These are phyloP conservation scores for Choiromyces venosus DNA, from an alignment of 495 filamentous ascomycete genomes.

Conservation along the genomic window DNA sequence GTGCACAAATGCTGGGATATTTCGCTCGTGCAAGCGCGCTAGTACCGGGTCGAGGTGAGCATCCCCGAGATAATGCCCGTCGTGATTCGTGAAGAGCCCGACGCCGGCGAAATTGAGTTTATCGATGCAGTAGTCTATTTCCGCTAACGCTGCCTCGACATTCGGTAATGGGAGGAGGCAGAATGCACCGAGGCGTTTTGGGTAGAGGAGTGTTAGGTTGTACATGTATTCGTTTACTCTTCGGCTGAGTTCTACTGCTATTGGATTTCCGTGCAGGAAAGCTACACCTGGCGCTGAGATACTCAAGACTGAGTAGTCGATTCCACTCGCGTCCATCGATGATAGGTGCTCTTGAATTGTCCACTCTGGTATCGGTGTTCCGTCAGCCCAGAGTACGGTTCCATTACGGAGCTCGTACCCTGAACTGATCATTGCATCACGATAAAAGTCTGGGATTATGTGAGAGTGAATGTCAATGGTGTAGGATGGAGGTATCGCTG, in stretches of 20 bases:
- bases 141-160: constrained; percentile 18
- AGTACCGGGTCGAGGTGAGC: constrained; percentile 46
- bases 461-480: constrained; percentile 21
- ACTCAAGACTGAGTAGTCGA: constrained; percentile 19
- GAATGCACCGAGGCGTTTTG: constrained; percentile 12
- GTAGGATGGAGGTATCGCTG: constrained; percentile 1
- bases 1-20: constrained; percentile 51
- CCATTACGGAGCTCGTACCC: constrained; percentile 16
- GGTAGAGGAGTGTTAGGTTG: constrained; percentile 9
- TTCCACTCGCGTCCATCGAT: constrained; percentile 12
- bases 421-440: constrained; percentile 10
- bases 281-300: constrained; percentile 18
- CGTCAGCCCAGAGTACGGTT: constrained; percentile 13
- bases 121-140: constrained; percentile 42
- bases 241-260: constrained; percentile 12
- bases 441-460: constrained; percentile 17
- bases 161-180: constrained; percentile 23
- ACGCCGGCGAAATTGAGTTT: constrained; percentile 49
- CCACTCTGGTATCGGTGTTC: constrained; percentile 10
- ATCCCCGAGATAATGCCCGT: constrained; percentile 53
- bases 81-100: constrained; percentile 48
- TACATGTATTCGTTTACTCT: constrained; percentile 22
- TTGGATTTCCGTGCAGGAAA: constrained; percentile 19
- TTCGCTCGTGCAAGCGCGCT: constrained; percentile 42
- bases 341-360: constrained; percentile 12